Base-by-base conservation (phyloP, 371 early-diverging fungal genomes). In the Paraphysoderma sedebokerense region DNA sequence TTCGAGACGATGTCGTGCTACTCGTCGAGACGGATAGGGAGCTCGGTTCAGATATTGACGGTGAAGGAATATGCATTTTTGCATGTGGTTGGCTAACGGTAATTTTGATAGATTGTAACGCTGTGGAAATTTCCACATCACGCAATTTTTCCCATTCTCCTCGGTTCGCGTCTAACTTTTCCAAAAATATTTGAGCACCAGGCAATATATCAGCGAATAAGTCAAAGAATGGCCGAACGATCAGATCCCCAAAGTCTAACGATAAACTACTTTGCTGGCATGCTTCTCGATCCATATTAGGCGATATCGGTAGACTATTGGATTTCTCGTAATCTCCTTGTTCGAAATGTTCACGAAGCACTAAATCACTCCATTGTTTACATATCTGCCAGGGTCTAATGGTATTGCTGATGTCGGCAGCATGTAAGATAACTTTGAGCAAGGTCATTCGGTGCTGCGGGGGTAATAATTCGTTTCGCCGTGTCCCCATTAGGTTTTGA, bases 381-480 rank as follows among this genome's bases (percentile, higher is more conserved):
- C 85, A 87, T 35, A 86, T 64, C 0, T 68, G 60, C 81, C 85
- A 85, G 4, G 92, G 92, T 30, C 87, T 64, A 28, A 82, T 72
- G 0, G 89, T 77, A 49, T 91, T 91, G 48, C 82, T 82, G 38
- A 88, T 85, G 46, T 91, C 92, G 2, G 87, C 85, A 1, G 83
- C 86, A 50, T 89, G 88, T 4, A 89, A 60, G 39, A 87, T 49
- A 12, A 76, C 70, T 40, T 81, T 76, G 50, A 76, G 73, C 13
- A 87, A 53, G 30, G 62, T 61, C 45, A 76, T 72, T 11, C 85
- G 65, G 38, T 74, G 74, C 40, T 64, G 58, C 24, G 50, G 46
- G 17, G 58, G 59, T n/a, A 59, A 22, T 38, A 38, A 28, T 3
- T 2, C 7, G 39, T 22, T 34, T 6, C 39, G 39, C 8, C n/a